Evolutionary conservation across 2,329 filamentous ascomycete species (phyloP).

Genomic region (Aspergillus nomiae): DNA sequence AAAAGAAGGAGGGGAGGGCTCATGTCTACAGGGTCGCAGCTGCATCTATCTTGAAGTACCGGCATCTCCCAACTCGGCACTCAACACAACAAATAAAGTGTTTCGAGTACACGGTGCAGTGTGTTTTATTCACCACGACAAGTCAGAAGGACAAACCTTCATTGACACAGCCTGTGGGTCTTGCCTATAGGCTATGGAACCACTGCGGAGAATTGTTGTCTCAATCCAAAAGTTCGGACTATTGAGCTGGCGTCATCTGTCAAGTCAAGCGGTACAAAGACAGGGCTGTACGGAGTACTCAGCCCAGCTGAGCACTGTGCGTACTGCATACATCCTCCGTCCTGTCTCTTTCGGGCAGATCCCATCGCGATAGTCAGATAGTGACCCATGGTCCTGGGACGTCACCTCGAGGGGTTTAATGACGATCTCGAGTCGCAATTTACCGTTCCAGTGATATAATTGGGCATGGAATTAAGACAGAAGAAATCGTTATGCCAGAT

Average conservation of each 20-base stretch:
- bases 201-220: conserved; percentile 26
- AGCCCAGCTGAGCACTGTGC: neutral
- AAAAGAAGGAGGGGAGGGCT: neutral
- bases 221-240: conserved; percentile 18
- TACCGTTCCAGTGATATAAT: neutral
- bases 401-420: conserved; percentile 4
- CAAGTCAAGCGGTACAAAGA: conserved; percentile 15
- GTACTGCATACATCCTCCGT: conserved; percentile 1
- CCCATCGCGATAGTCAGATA: conserved; percentile 3
- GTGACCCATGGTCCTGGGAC: conserved; percentile 13
- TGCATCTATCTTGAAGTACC: neutral
- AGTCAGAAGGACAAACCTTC: neutral
- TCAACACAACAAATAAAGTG: neutral
- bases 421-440: conserved; percentile 1
- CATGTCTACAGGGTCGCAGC: neutral
- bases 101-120: neutral
- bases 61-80: neutral
- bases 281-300: neutral
- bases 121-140: neutral
- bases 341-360: neutral
- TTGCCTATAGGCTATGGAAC: conserved; percentile 12
- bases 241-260: conserved; percentile 21
- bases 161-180: conserved; percentile 16
- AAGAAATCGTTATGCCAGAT: conserved; percentile 3
- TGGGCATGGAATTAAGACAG: conserved; percentile 1